Percentiles rank a stretch among this genome's conserved stretches.
Conservation (phyloP, 1,284 basidiomycete genomes). For the Cryptococcus amylolentus region DNA sequence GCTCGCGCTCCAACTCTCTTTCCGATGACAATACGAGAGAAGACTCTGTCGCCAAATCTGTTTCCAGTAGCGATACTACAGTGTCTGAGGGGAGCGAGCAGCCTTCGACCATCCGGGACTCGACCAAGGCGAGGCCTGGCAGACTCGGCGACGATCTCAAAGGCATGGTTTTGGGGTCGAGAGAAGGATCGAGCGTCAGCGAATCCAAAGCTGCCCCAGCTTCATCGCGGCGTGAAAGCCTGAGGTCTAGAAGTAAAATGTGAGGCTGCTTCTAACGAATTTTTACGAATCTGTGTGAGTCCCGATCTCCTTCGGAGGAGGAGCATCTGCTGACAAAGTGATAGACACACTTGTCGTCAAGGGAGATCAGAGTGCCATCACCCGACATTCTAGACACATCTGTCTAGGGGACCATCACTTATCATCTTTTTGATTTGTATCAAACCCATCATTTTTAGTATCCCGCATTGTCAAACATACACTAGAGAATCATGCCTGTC, state of each 20-base stretch:
- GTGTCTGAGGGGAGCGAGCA: background rate
- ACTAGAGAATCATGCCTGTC: too few relatives aligned
- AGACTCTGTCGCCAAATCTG: background rate
- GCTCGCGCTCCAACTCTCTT: slow-evolving; percentile 6
- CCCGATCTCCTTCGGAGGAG: too few relatives aligned
- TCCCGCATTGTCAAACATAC: too few relatives aligned
- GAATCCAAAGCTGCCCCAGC: background rate
- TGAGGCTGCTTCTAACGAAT: too few relatives aligned
- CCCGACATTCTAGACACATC: too few relatives aligned
- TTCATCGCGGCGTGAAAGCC: background rate
- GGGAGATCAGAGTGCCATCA: too few relatives aligned
- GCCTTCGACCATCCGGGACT: background rate
- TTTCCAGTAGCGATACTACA: background rate
- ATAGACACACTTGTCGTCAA: too few relatives aligned
- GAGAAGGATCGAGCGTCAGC: background rate
- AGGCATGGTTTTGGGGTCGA: background rate
- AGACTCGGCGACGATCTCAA: background rate
- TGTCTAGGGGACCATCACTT: too few relatives aligned
- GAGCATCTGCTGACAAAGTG: too few relatives aligned
- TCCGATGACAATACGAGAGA: background rate
- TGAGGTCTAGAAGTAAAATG: background rate
- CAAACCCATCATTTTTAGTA: too few relatives aligned
- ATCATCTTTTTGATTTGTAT: too few relatives aligned
- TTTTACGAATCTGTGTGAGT: too few relatives aligned
- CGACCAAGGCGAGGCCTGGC: background rate